phyloP scores from a whole-genome alignment of 2,329 filamentous ascomycete genomes.

The Myriosclerotinia curreyana region DNA sequence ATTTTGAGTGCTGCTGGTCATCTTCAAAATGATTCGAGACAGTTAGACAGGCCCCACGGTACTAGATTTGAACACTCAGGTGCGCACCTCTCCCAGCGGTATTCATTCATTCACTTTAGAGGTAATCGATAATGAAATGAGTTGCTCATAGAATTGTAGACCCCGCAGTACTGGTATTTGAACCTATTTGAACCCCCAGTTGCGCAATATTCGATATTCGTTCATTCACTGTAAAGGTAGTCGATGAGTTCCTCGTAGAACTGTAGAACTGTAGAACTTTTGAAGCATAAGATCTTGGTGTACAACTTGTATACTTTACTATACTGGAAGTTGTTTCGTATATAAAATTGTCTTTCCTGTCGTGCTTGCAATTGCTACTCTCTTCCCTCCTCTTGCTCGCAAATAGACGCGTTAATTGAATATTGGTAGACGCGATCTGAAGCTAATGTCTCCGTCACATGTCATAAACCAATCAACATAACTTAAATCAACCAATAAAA shows the following conservation, averaged over 20 bases:
- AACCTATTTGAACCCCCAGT: too few relatives aligned
- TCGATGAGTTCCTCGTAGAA: too few relatives aligned
- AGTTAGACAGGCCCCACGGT: too few relatives aligned
- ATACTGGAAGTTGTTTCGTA: not conserved
- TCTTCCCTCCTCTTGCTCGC: not conserved
- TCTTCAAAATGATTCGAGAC: not conserved
- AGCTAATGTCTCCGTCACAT: not conserved
- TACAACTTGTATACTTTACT: not conserved
- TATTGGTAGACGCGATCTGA: not conserved
- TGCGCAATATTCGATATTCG: too few relatives aligned
- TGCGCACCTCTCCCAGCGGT: not conserved
- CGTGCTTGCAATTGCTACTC: not conserved
- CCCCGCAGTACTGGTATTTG: too few relatives aligned
- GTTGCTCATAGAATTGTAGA: not conserved
- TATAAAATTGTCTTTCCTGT: not conserved
- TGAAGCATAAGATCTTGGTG: not conserved
- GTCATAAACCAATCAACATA: constrained; percentile 10
- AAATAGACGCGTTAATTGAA: constrained; percentile 10
- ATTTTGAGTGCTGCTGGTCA: not conserved
- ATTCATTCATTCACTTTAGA: not conserved
- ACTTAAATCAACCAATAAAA: not conserved
- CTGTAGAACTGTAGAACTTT: not conserved
- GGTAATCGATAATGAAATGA: not conserved
- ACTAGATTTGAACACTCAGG: not conserved
- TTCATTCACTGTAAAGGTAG: too few relatives aligned